Evolutionary conservation across 1,284 basidiomycete species (phyloP).

Genomic region (Gastroboletus turbinatus): DNA sequence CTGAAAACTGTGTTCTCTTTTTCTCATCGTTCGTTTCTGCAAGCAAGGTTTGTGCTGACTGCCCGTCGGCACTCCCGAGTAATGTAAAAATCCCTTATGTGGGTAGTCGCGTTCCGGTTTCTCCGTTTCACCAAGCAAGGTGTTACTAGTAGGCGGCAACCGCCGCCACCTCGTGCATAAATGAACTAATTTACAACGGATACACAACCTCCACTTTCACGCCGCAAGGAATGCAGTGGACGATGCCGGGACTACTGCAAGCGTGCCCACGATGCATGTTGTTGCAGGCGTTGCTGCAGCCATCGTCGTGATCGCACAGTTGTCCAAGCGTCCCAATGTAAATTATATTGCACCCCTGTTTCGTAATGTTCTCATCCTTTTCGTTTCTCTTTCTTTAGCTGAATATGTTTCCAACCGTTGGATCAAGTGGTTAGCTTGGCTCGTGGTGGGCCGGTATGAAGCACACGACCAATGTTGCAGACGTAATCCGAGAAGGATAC

Average conservation of each 20-base stretch:
- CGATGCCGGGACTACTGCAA: no score
- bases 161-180: no score
- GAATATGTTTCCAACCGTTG: slow-evolving; percentile 19
- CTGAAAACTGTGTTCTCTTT: no score
- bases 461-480: slow-evolving; percentile 2
- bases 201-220: background rate
- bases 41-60: no score
- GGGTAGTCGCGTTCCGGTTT: no score
- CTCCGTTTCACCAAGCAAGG: no score
- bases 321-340: slow-evolving; percentile 2
- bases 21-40: no score
- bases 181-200: background rate
- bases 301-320: background rate
- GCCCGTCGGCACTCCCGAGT: no score
- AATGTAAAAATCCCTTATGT: no score
- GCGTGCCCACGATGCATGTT: background rate
- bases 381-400: slow-evolving; percentile 9
- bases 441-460: slow-evolving; percentile 15
- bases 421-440: slow-evolving; percentile 11
- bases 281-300: background rate
- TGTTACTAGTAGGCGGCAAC: no score
- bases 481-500: slow-evolving; percentile 21
- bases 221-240: no score
- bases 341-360: background rate
- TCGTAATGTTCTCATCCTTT: background rate